A percentile compares a stretch with the other conserved stretches of the same genome.
phyloP scores from a whole-genome alignment of 2,329 filamentous ascomycete genomes.

The Phialophora verrucosa region DNA sequence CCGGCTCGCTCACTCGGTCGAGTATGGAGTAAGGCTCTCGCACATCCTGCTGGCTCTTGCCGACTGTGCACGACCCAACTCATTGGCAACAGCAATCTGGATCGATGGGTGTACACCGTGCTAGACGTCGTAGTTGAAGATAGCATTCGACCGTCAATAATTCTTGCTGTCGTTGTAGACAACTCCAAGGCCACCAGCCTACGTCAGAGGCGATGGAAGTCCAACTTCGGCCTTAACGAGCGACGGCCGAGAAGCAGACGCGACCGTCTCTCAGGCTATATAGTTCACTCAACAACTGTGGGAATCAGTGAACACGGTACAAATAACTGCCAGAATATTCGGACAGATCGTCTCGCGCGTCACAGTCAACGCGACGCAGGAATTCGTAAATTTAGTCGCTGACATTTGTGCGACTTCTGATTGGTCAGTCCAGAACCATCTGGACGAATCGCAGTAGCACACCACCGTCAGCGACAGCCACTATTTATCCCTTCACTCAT shows the following conservation, averaged over 20 bases:
- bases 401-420: slow-evolving; percentile 24
- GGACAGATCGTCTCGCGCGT: neutral
- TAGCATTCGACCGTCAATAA: neutral
- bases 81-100: neutral
- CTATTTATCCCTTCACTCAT: neutral
- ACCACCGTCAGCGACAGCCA: neutral
- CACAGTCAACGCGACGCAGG: neutral
- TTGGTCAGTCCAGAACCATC: slow-evolving; percentile 9
- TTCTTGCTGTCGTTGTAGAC: neutral
- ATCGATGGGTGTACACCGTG: neutral
- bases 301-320: neutral
- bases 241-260: neutral
- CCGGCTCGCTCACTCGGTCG: neutral
- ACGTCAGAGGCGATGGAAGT: neutral
- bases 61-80: neutral
- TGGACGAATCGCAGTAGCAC: neutral
- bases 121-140: neutral
- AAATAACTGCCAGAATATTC: neutral
- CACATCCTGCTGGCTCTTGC: neutral
- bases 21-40: neutral
- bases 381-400: slow-evolving; percentile 9
- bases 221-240: neutral
- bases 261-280: neutral
- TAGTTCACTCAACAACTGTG: neutral
- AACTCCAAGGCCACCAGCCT: neutral